Base-by-base conservation (phyloP, 345 rosid species). In the Punica granatum region DNA sequence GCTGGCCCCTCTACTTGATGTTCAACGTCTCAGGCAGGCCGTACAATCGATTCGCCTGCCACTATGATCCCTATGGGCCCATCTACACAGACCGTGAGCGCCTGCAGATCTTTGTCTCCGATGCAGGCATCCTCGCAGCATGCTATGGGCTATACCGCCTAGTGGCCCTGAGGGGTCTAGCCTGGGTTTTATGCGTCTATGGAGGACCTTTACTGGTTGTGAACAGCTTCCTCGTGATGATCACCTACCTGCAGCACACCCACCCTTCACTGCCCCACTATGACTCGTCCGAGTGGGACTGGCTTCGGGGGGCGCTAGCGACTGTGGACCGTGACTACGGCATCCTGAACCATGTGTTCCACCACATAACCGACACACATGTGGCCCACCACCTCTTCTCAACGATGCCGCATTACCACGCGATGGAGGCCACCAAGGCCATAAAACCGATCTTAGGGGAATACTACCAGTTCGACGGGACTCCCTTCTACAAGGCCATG, bases 241-340 rank as follows among this genome's bases (percentile, higher is more conserved):
- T 90, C 75, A 92, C 97, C 0, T 92, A 69, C 69, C 75, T 92
- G 83, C 98, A 92, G 75, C 98, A 92, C 82, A 88, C 98, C 26
- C 97, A 92, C 36, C 88, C 89, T 0, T 74, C 97, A 0, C 70
- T 90, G 71, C 98, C 98, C 0, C 98, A 88, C 66, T 92, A 92
- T 36, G 85, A 87, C 72, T 79, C 93, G 10, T 77, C 89, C 0
- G 93, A 87, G 69, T 92, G 98, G 98, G 98, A 90, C 43, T 92
- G 98, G 98, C 69, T 92, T 3, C 78, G 89, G 36, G 98, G 98
- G 64, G 97, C 93, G 43, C 70, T 90, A 46, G 83, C 93, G 11
- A 92, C 98, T 0, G 92, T 87, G 1, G 98, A 92, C 73, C 81
- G 96, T 67, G 96, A 88, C 70, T 92, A 90, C 21, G 98, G 97